These are phyloP conservation scores for Phytophthora sojae DNA, from an alignment of 352 stramenopile species.

Conservation along the genomic window DNA sequence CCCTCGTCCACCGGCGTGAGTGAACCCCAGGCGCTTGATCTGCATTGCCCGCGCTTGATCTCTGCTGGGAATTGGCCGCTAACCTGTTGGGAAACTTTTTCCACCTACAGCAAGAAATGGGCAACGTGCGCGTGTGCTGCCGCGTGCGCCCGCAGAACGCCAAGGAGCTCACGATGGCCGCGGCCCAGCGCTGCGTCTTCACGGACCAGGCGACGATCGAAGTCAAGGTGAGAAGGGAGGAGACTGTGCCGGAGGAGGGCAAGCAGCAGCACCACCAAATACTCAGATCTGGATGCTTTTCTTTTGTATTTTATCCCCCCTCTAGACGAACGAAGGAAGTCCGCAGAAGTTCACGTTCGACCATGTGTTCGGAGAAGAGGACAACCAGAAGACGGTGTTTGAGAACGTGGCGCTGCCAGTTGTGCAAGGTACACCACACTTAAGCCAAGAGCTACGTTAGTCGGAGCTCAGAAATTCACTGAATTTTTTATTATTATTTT, in stretches of 20 bases:
- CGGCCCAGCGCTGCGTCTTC: constrained; percentile 62
- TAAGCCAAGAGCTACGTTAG: not conserved
- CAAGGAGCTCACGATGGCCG: constrained; percentile 76
- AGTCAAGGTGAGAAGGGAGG: constrained; percentile 58
- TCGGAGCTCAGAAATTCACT: constrained; percentile 1
- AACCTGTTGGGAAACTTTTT: constrained; percentile 1
- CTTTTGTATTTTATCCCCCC: not conserved
- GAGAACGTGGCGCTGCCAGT: constrained; percentile 88
- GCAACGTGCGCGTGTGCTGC: constrained; percentile 86
- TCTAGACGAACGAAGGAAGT: constrained; percentile 59
- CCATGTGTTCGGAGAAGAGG: constrained; percentile 85
- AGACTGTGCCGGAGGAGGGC: not conserved
- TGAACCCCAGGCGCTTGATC: not conserved
- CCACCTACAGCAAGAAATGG: constrained; percentile 42
- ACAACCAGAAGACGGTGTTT: constrained; percentile 90
- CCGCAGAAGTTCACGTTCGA: constrained; percentile 92
- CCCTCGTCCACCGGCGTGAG: constrained; percentile 27
- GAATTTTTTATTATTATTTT: constrained; percentile 7
- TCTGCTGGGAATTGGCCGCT: not conserved
- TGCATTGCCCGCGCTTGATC: not conserved
- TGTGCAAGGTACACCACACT: constrained; percentile 73
- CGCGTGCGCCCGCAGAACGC: constrained; percentile 83
- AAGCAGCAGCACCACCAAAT: not conserved
- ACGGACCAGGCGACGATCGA: constrained; percentile 64
- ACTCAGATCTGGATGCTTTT: not conserved